Percentiles rank a stretch among this genome's conserved stretches.
Evolutionary conservation across 345 rosid species (phyloP).

Genomic region (Ceriops zippeliana): DNA sequence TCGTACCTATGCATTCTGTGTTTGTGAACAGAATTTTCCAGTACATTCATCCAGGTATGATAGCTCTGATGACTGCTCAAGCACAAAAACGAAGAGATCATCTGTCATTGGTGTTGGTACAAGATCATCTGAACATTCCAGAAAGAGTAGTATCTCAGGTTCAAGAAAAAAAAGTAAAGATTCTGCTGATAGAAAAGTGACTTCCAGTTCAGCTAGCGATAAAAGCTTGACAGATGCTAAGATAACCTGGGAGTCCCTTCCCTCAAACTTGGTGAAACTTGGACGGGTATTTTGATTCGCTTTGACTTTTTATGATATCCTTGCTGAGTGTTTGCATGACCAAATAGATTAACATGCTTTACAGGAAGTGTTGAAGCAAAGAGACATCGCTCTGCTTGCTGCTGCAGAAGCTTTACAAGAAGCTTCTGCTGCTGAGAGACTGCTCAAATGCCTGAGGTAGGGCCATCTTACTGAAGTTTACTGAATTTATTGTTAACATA

Average conservation of each 20-base stretch:
- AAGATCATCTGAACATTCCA: conserved; percentile 28
- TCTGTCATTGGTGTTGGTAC: conserved; percentile 23
- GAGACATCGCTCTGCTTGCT: conserved; percentile 51
- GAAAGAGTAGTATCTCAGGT: conserved; percentile 23
- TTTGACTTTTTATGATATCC: not conserved
- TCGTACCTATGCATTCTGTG: not conserved
- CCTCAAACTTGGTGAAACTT: conserved; percentile 46
- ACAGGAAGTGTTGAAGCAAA: conserved; percentile 53
- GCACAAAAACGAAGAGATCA: conserved; percentile 24
- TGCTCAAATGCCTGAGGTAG: conserved; percentile 67
- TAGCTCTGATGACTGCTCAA: conserved; percentile 32
- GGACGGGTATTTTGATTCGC: conserved; percentile 48
- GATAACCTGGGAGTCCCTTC: conserved; percentile 53
- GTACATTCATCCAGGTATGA: conserved; percentile 21
- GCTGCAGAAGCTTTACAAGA: conserved; percentile 60
- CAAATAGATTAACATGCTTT: not conserved
- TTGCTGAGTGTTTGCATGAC: not conserved
- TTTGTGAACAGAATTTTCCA: conserved; percentile 32
- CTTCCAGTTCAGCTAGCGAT: conserved; percentile 8
- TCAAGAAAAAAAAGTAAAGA: conserved; percentile 26
- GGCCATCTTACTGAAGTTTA: not conserved
- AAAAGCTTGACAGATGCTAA: conserved; percentile 30
- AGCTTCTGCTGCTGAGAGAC: conserved; percentile 61
- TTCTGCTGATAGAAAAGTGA: conserved; percentile 20
- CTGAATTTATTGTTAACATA: not conserved